phyloP scores from a whole-genome alignment of 2,329 filamentous ascomycete species.

The Aspergillus pseudoglaucus region DNA sequence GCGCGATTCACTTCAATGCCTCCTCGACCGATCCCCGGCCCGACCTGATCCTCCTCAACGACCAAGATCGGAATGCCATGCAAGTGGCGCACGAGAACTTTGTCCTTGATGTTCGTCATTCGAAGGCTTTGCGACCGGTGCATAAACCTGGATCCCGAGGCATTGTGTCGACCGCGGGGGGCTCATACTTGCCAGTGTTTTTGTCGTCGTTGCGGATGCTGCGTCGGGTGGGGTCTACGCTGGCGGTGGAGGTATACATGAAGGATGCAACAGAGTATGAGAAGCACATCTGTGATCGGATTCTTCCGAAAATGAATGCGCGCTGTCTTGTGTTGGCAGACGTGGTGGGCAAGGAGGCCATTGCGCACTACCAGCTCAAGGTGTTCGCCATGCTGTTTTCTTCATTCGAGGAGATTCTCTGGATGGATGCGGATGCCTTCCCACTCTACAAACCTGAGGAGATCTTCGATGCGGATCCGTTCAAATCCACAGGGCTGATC shows the following conservation, averaged over 20 bases:
- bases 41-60: slow-evolving; percentile 29
- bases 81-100: slow-evolving; percentile 36
- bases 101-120: slow-evolving; percentile 27
- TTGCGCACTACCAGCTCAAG: slow-evolving; percentile 49
- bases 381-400: slow-evolving; percentile 52
- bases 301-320: slow-evolving; percentile 37
- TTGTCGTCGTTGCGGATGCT: slow-evolving; percentile 48
- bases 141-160: slow-evolving; percentile 39
- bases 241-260: slow-evolving; percentile 45
- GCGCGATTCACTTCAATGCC: slow-evolving; percentile 24
- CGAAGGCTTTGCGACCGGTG: slow-evolving; percentile 23
- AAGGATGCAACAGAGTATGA: slow-evolving; percentile 36
- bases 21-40: slow-evolving; percentile 24
- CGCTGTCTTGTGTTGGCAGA: slow-evolving; percentile 39
- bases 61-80: slow-evolving; percentile 29
- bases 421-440: slow-evolving; percentile 53
- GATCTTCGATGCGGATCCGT: slow-evolving; percentile 47
- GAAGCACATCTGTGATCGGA: slow-evolving; percentile 32
- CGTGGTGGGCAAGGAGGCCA: slow-evolving; percentile 31
- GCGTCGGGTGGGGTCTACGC: slow-evolving; percentile 43
- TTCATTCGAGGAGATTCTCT: slow-evolving; percentile 52
- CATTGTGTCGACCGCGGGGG: slow-evolving; percentile 47
- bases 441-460: slow-evolving; percentile 39
- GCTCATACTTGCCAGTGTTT: slow-evolving; percentile 44
- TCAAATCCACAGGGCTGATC: slow-evolving; percentile 46